Evolutionary conservation across 148 eudicot species (phyloP), one percentile per base, ranked within the genome.

Genomic region (Camellia granthamiana): DNA sequence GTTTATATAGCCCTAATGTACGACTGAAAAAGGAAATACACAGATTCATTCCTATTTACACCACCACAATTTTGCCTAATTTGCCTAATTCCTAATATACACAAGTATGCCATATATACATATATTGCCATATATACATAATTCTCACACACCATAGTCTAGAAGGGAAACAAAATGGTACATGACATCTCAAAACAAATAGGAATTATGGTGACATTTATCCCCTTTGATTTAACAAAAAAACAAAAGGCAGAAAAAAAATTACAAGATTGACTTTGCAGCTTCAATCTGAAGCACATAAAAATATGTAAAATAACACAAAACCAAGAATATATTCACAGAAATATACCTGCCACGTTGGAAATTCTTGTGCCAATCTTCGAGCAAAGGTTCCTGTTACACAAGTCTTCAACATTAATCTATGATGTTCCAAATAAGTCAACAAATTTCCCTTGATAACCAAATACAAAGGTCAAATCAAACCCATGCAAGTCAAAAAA

Each of bases 321-420:
- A 77, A 47, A 67, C 59, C 16, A 82, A 69, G 61, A 56, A 74
- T 67, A 79, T 62, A 62, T 67, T 51, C 55, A 60, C 51, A 15
- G 65, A 59, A 23, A 81, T 41, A 43, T 88, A 94, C 98, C 97
- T 94, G 98, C 98, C 98, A 94, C 74, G 86, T 83, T 41, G 98
- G 98, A 83, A 92, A 94, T 76, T 89, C 90, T 77, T 91, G 80
- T 44, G 91, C 93, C 86, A 94, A 85, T 84, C 93, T 90, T 81
- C 93, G 91, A 84, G 93, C 94, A 92, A 89, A 90, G 44, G 90
- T 87, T 75, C 93, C 93, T 90, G 86, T 70, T 38, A 81, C 15
- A 77, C 5, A 62, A 51, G 44, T 5, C 5, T 18, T 10, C 9
- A 16, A 16, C 23, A 54, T 66, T 47, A 76, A 6, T 61, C 51